These are phyloP conservation scores for Pulveroboletus ravenelii DNA, from an alignment of 768 basidiomycete species.

Conservation along the genomic window DNA sequence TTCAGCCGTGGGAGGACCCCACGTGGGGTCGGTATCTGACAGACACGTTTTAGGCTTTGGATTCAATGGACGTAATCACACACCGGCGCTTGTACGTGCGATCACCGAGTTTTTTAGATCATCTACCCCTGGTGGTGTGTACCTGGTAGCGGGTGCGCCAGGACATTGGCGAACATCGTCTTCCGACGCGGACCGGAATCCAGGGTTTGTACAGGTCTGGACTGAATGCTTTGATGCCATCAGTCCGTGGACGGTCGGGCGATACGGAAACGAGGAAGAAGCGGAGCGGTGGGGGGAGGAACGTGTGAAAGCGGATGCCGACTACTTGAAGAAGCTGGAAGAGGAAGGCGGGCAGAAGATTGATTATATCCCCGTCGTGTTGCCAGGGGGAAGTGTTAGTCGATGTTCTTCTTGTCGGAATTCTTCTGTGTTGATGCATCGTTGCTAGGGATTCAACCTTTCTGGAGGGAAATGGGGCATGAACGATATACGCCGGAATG, in stretches of 20 bases:
- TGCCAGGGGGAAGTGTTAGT: slow-evolving; percentile 79
- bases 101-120: slow-evolving; percentile 55
- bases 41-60: slow-evolving; percentile 55
- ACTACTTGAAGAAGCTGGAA: slow-evolving; percentile 49
- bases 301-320: slow-evolving; percentile 60
- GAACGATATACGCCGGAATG: slow-evolving; percentile 67
- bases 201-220: slow-evolving; percentile 64
- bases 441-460: slow-evolving; percentile 61
- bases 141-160: slow-evolving; percentile 67
- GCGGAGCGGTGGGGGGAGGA: no score
- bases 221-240: slow-evolving; percentile 70
- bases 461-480: slow-evolving; percentile 66
- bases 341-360: slow-evolving; percentile 47
- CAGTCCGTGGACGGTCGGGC: slow-evolving; percentile 79
- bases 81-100: slow-evolving; percentile 51
- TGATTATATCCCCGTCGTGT: slow-evolving; percentile 77
- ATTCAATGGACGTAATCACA: slow-evolving; percentile 55
- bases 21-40: background rate
- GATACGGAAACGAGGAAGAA: slow-evolving; percentile 53
- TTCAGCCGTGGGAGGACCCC: no score
- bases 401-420: background rate
- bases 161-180: slow-evolving; percentile 71
- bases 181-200: slow-evolving; percentile 66
- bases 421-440: slow-evolving; percentile 3
- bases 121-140: slow-evolving; percentile 67